A percentile compares a stretch with the other conserved stretches of the same genome.
These are phyloP conservation scores for Hericium coralloides DNA, from an alignment of 768 basidiomycete genomes.

Conservation along the genomic window DNA sequence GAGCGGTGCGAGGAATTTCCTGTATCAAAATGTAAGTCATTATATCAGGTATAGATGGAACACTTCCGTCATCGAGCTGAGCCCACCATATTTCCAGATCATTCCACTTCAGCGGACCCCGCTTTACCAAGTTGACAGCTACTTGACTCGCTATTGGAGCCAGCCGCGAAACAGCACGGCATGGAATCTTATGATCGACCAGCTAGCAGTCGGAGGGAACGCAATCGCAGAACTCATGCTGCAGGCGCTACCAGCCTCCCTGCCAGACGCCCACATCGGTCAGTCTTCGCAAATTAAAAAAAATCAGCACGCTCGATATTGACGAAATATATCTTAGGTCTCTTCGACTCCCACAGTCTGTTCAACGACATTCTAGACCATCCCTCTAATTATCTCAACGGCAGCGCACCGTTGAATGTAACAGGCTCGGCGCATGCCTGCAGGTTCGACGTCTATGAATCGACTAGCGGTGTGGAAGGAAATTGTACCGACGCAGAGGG, in stretches of 20 bases:
- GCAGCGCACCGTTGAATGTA: neutral
- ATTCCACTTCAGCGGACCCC: slow-evolving; percentile 23
- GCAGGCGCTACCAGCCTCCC: slow-evolving; percentile 15
- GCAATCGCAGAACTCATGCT: slow-evolving; percentile 20
- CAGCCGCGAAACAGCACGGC: slow-evolving; percentile 24
- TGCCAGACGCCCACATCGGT: slow-evolving; percentile 49
- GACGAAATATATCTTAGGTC: slow-evolving; percentile 23
- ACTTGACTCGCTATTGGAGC: slow-evolving; percentile 26
- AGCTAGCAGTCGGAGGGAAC: slow-evolving; percentile 23
- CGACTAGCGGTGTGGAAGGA: slow-evolving; percentile 18
- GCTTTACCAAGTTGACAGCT: slow-evolving; percentile 24
- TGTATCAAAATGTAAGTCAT: slow-evolving; percentile 55
- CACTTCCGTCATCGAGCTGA: neutral
- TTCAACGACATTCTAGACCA: neutral
- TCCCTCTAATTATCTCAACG: neutral
- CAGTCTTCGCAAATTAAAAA: slow-evolving; percentile 5
- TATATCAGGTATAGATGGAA: neutral
- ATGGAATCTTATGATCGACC: slow-evolving; percentile 25
- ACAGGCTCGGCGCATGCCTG: slow-evolving; percentile 44
- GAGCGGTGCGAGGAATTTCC: slow-evolving; percentile 54
- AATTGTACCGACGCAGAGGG: slow-evolving; percentile 32
- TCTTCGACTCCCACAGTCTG: neutral
- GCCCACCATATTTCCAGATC: slow-evolving; percentile 18
- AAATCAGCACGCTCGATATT: neutral
- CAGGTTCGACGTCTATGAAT: slow-evolving; percentile 30